Conservation (phyloP, 352 stramenopile species). For the Phytophthora idaei region DNA sequence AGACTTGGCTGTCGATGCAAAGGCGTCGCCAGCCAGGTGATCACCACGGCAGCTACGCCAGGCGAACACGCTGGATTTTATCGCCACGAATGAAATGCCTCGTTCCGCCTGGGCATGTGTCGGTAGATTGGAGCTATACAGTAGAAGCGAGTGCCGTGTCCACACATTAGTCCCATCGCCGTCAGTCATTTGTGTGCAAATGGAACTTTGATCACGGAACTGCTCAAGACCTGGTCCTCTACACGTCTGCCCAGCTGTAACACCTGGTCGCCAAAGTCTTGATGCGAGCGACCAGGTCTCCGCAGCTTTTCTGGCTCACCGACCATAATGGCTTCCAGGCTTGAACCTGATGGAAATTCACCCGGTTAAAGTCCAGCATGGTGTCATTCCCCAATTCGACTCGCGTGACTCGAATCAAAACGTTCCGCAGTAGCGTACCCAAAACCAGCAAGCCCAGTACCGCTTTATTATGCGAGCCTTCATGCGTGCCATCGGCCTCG, state of each 20-base stretch:
- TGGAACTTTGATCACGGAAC: slow-evolving; percentile 7
- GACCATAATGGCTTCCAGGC: slow-evolving; percentile 3
- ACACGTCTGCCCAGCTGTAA: slow-evolving; percentile 19
- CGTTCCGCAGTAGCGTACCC: slow-evolving; percentile 26
- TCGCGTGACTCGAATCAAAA: slow-evolving; percentile 20
- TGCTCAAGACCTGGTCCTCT: slow-evolving; percentile 15
- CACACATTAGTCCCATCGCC: slow-evolving; percentile 16
- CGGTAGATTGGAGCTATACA: slow-evolving; percentile 15
- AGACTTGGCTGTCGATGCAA: slow-evolving; percentile 8
- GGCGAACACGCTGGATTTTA: slow-evolving; percentile 25
- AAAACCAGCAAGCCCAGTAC: slow-evolving; percentile 6
- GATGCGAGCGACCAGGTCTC: slow-evolving; percentile 29
- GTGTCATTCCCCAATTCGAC: slow-evolving; percentile 45
- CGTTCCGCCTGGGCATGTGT: slow-evolving; percentile 30
- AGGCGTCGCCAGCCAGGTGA: slow-evolving; percentile 6
- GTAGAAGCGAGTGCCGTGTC: slow-evolving; percentile 8
- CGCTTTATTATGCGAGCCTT: slow-evolving; percentile 60
- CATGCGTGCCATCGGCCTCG: slow-evolving; percentile 70
- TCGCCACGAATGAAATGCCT: slow-evolving; percentile 5
- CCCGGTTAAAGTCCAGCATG: not conserved
- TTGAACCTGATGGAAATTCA: not conserved
- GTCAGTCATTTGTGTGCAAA: slow-evolving; percentile 1
- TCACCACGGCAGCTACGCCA: not conserved
- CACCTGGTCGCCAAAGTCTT: slow-evolving; percentile 18
- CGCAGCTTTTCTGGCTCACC: slow-evolving; percentile 25